These are phyloP conservation scores for Beauveria bassiana DNA, from an alignment of 2,329 filamentous ascomycete genomes.

Conservation along the genomic window DNA sequence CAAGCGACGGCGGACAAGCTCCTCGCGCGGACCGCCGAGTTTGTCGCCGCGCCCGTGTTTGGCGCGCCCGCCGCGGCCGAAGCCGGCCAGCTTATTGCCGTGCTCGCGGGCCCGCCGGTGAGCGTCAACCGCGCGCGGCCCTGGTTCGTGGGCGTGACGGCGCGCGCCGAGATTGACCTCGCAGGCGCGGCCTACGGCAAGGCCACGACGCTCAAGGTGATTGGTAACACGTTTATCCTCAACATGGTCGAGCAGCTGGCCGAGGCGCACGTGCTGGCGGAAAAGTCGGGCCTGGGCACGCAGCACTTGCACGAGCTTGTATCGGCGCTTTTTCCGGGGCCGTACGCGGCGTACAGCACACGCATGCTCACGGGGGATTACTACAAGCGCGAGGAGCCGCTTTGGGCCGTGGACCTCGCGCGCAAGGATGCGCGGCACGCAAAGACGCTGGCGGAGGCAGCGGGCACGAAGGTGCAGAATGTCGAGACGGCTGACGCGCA, in stretches of 20 bases:
- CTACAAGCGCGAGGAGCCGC: slow-evolving; percentile 65
- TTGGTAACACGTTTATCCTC: slow-evolving; percentile 81
- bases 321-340: slow-evolving; percentile 65
- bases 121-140: slow-evolving; percentile 58
- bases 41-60: slow-evolving; percentile 66
- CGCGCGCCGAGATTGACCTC: slow-evolving; percentile 62
- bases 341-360: slow-evolving; percentile 65
- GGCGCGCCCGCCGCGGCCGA: slow-evolving; percentile 65
- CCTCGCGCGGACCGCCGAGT: slow-evolving; percentile 55
- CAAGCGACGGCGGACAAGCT: slow-evolving; percentile 54
- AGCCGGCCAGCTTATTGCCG: slow-evolving; percentile 61
- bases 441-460: slow-evolving; percentile 52
- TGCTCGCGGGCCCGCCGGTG: slow-evolving; percentile 57
- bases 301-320: slow-evolving; percentile 65
- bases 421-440: slow-evolving; percentile 77
- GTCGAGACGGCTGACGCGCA: slow-evolving; percentile 62
- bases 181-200: slow-evolving; percentile 59
- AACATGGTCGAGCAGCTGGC: slow-evolving; percentile 75
- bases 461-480: slow-evolving; percentile 55
- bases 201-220: slow-evolving; percentile 66
- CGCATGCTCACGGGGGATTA: slow-evolving; percentile 73
- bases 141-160: slow-evolving; percentile 66
- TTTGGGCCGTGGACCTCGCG: slow-evolving; percentile 76
- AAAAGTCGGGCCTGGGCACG: slow-evolving; percentile 69
- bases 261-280: slow-evolving; percentile 70